Conservation (phyloP, 2,329 filamentous ascomycete genomes). For the Penicillium rolfsii region DNA sequence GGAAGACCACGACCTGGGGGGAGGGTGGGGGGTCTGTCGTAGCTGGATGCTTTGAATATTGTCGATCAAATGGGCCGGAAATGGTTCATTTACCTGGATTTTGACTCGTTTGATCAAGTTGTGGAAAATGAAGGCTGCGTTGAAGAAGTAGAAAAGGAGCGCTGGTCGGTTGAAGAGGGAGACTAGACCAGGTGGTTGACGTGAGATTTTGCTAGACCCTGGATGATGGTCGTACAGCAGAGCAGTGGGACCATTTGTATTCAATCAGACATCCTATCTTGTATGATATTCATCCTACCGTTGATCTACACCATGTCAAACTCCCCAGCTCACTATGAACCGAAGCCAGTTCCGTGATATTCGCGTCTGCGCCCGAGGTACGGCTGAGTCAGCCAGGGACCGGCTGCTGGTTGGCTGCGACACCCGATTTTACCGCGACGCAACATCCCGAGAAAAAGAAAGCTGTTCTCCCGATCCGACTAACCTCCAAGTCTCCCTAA, state of each 20-base stretch:
- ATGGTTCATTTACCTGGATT: slow-evolving; percentile 44
- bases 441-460: slow-evolving; percentile 43
- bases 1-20: slow-evolving; percentile 47
- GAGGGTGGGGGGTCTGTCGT: slow-evolving; percentile 58
- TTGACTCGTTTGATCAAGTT: slow-evolving; percentile 58
- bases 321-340: neutral
- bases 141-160: neutral
- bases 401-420: slow-evolving; percentile 35
- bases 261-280: neutral
- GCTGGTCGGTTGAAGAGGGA: neutral
- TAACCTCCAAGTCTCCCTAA: slow-evolving; percentile 20
- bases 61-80: slow-evolving; percentile 52
- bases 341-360: slow-evolving; percentile 35
- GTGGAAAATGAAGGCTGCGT: slow-evolving; percentile 37
- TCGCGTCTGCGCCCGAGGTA: slow-evolving; percentile 32
- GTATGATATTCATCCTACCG: neutral
- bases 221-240: neutral
- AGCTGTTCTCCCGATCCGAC: slow-evolving; percentile 37
- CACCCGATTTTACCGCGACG: slow-evolving; percentile 30
- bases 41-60: slow-evolving; percentile 57
- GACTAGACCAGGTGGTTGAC: neutral
- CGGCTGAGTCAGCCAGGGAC: slow-evolving; percentile 34
- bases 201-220: neutral
- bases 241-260: neutral
- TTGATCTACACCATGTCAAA: no score